A percentile compares a stretch with the other conserved stretches of the same genome.
These are phyloP conservation scores for Cladophialophora chaetospira DNA, from an alignment of 2,329 filamentous ascomycete species.

Conservation along the genomic window DNA sequence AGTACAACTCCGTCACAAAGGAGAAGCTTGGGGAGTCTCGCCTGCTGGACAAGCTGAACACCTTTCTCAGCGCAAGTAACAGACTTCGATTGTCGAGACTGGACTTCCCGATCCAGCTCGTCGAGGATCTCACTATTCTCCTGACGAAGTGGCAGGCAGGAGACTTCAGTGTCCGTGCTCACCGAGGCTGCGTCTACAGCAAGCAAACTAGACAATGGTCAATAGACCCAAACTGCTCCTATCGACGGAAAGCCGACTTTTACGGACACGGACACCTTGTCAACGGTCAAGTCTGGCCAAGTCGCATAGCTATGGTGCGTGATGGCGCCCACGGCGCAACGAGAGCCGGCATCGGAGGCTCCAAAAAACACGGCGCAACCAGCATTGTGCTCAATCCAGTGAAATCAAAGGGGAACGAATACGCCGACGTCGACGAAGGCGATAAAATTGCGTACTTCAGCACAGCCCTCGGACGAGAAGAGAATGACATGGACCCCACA, in stretches of 20 bases:
- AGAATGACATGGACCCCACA: constrained; percentile 30
- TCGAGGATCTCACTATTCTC: constrained; percentile 27
- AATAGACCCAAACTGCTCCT: constrained; percentile 11
- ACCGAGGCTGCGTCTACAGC: constrained; percentile 17
- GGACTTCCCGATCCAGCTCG: constrained; percentile 16
- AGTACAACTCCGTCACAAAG: constrained; percentile 15
- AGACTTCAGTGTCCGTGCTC: constrained; percentile 22
- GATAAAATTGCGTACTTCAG: constrained; percentile 56
- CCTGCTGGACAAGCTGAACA: constrained; percentile 8
- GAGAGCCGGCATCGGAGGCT: constrained; percentile 51
- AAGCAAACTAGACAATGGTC: neutral
- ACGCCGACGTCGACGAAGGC: constrained; percentile 53
- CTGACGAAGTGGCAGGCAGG: constrained; percentile 26
- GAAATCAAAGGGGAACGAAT: constrained; percentile 35
- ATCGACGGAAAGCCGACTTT: constrained; percentile 8
- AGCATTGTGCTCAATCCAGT: constrained; percentile 55
- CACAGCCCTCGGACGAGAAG: constrained; percentile 41
- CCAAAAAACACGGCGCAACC: constrained; percentile 49
- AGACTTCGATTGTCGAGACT: neutral
- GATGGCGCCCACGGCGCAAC: constrained; percentile 36
- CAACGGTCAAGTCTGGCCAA: constrained; percentile 36
- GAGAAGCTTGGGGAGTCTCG: constrained; percentile 11
- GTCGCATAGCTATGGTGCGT: constrained; percentile 29
- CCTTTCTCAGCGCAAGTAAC: constrained; percentile 21
- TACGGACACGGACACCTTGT: constrained; percentile 31